Percentiles rank a stretch among this genome's conserved stretches.
Conservation (phyloP, 345 rosid species). For the Balakata baccata region DNA sequence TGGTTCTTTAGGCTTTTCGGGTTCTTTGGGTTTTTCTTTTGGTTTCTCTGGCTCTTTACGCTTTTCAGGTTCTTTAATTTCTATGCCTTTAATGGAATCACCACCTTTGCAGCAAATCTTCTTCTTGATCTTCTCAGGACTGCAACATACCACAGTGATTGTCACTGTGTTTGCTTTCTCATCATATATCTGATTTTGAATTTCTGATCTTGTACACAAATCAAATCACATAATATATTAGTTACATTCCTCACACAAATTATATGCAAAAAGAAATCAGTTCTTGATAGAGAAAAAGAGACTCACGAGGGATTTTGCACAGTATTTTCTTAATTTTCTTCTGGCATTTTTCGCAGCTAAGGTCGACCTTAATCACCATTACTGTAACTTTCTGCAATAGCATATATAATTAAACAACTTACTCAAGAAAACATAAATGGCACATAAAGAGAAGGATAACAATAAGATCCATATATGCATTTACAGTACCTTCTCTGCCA, state of each 20-base stretch:
- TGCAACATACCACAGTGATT: conserved; percentile 72
- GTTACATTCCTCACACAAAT: conserved; percentile 1
- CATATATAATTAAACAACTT: background rate
- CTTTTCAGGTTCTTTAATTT: conserved; percentile 33
- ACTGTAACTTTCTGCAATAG: conserved; percentile 42
- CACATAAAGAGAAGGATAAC: too few species aligned
- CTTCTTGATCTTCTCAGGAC: conserved; percentile 63
- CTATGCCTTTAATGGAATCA: conserved; percentile 51
- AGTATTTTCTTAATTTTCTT: conserved; percentile 73
- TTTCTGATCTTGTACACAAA: conserved; percentile 44
- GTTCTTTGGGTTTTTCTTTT: background rate
- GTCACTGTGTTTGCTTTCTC: conserved; percentile 58
- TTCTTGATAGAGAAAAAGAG: too few species aligned
- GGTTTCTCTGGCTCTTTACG: conserved; percentile 4
- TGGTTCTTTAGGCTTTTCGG: background rate
- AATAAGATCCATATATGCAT: background rate
- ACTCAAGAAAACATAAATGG: background rate
- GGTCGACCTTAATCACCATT: conserved; percentile 73
- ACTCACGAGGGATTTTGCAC: conserved; percentile 70
- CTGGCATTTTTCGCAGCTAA: conserved; percentile 60
- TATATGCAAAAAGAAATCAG: too few species aligned
- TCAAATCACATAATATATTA: conserved; percentile 28
- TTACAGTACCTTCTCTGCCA: conserved; percentile 32
- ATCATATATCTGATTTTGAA: conserved; percentile 50
- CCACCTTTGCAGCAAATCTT: conserved; percentile 56